Percentiles rank a stretch among this genome's conserved stretches.
These are phyloP conservation scores for Acanthamoeba culbertsoni DNA, from an alignment of 208 protist genomes.

Conservation along the genomic window DNA sequence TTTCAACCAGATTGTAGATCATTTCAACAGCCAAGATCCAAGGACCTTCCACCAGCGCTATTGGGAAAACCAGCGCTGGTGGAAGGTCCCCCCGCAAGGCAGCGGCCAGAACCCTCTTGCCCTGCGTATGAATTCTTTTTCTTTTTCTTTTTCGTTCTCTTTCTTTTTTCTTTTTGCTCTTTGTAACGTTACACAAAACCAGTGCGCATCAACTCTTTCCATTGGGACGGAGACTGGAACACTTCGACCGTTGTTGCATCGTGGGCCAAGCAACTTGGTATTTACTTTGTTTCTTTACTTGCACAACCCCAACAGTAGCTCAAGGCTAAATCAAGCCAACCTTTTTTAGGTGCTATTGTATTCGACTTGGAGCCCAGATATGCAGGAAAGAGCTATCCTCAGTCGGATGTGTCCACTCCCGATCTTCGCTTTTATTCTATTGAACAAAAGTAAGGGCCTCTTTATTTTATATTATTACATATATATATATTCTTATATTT, in stretches of 20 bases:
- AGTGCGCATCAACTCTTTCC: slow-evolving; percentile 49
- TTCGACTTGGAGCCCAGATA: slow-evolving; percentile 46
- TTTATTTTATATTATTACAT: neutral
- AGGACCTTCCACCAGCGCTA: slow-evolving; percentile 54
- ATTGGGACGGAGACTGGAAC: neutral
- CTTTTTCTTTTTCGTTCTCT: neutral
- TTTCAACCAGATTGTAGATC: slow-evolving; percentile 12
- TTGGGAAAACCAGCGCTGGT: slow-evolving; percentile 51
- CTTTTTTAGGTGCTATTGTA: neutral
- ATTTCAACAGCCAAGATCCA: neutral
- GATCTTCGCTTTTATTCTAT: slow-evolving; percentile 36
- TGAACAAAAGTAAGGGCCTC: slow-evolving; percentile 33
- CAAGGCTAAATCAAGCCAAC: neutral
- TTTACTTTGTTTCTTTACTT: neutral
- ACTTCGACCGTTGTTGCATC: neutral
- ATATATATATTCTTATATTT: too few species aligned
- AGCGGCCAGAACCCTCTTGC: neutral
- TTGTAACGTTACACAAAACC: neutral
- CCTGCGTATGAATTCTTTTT: too few species aligned
- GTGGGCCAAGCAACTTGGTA: slow-evolving; percentile 50
- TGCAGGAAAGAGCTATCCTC: neutral
- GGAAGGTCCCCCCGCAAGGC: neutral
- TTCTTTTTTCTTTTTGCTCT: neutral
- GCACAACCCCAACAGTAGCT: neutral
- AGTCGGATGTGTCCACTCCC: neutral